Percentiles rank a stretch among this genome's conserved stretches.
phyloP scores from a whole-genome alignment of 1,284 basidiomycete species.

The Cutaneotrichosporon cyanovorans region DNA sequence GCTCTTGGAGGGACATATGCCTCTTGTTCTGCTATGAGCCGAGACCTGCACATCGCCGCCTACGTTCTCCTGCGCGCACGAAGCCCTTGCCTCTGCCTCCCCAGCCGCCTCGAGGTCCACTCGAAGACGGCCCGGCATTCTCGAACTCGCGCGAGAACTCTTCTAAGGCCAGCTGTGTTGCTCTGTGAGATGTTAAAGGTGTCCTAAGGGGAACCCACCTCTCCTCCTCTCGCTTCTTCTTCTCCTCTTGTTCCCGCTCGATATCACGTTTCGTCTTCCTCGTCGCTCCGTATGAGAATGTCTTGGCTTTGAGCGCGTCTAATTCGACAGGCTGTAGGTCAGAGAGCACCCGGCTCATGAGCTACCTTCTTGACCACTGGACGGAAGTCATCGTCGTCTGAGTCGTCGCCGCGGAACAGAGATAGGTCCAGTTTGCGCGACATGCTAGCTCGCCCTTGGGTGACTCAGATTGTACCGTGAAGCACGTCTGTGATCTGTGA shows the following conservation, averaged over 20 bases:
- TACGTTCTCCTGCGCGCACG: conserved; percentile 56
- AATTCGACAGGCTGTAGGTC: conserved; percentile 23
- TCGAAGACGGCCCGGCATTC: not conserved
- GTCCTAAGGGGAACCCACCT: conserved; percentile 23
- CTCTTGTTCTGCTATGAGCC: too few species aligned
- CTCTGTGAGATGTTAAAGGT: not conserved
- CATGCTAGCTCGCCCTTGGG: conserved; percentile 21
- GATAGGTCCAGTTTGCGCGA: conserved; percentile 40
- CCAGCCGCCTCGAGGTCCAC: not conserved
- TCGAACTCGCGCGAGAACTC: conserved; percentile 12
- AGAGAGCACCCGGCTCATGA: conserved; percentile 1
- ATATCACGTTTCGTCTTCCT: conserved; percentile 65
- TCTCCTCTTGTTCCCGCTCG: conserved; percentile 79
- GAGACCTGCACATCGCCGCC: not conserved
- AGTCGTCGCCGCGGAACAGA: conserved; percentile 40
- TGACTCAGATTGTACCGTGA: not conserved
- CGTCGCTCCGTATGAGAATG: conserved; percentile 44
- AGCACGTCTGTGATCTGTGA: not conserved
- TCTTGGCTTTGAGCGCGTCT: conserved; percentile 41
- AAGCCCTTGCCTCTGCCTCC: conserved; percentile 49
- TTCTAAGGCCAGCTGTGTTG: conserved; percentile 4
- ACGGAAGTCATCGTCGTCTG: conserved; percentile 32
- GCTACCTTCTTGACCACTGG: conserved; percentile 18
- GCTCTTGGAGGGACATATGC: too few species aligned
- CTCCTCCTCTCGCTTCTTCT: conserved; percentile 69